A percentile compares a stretch with the other conserved stretches of the same genome.
phyloP scores from a whole-genome alignment of 768 basidiomycete genomes.

The Lepiota venenata region DNA sequence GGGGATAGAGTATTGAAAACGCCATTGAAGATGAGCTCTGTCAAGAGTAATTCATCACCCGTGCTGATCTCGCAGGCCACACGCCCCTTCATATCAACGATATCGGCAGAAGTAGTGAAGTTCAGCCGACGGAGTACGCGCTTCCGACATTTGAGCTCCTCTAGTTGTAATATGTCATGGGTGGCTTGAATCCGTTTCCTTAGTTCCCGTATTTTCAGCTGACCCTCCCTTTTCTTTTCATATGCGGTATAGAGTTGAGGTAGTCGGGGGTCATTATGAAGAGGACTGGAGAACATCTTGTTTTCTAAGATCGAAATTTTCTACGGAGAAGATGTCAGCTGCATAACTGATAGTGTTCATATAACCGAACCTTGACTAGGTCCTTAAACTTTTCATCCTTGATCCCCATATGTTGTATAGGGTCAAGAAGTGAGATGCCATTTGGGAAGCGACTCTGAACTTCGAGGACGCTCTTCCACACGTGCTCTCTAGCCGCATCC shows the following conservation, averaged over 20 bases:
- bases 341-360: conserved; percentile 11
- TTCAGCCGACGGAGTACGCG: conserved; percentile 89
- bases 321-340: conserved; percentile 31
- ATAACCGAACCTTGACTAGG: conserved; percentile 63
- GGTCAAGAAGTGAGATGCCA: conserved; percentile 85
- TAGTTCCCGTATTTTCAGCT: conserved; percentile 66
- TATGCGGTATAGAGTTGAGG: conserved; percentile 82
- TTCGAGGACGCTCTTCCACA: conserved; percentile 88
- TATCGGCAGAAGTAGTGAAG: conserved; percentile 86
- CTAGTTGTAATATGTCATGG: conserved; percentile 90
- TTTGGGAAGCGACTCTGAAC: conserved; percentile 90
- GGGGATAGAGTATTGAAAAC: conserved; percentile 88
- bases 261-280: conserved; percentile 76
- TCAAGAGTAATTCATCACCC: conserved; percentile 93
- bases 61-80: conserved; percentile 99
- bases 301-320: conserved; percentile 92
- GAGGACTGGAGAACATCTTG: conserved; percentile 73
- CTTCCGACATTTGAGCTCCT: conserved; percentile 94
- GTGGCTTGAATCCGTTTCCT: conserved; percentile 89
- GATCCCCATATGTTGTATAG: conserved; percentile 92
- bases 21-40: conserved; percentile 97
- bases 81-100: conserved; percentile 96
- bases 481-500: conserved; percentile 71
- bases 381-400: conserved; percentile 91
- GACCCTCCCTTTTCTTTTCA: conserved; percentile 67